These are phyloP conservation scores for Zizania latifolia DNA, from an alignment of 176 grass and related monocot genomes.

Conservation along the genomic window DNA sequence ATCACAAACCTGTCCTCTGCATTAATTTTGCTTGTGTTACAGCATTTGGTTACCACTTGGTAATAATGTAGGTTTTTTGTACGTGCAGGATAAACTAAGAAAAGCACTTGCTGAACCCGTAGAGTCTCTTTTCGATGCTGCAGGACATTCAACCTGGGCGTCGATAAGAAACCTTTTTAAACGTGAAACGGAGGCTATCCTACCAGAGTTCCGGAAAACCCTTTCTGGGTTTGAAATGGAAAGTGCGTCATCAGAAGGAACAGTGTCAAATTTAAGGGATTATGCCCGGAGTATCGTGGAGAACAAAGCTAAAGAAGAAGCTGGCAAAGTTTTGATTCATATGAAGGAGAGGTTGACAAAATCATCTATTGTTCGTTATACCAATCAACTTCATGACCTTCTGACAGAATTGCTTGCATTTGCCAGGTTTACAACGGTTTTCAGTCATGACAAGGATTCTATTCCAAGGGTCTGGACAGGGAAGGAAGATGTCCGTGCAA, in stretches of 20 bases:
- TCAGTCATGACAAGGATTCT: constrained; percentile 94
- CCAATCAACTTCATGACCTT: neutral
- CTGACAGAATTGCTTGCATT: constrained; percentile 2
- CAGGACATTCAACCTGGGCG: constrained; percentile 63
- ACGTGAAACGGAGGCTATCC: constrained; percentile 47
- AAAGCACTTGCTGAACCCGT: constrained; percentile 84
- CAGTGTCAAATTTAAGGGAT: constrained; percentile 59
- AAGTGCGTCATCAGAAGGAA: constrained; percentile 35
- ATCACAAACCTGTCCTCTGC: neutral
- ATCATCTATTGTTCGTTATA: neutral
- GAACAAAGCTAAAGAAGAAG: constrained; percentile 93
- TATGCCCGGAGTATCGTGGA: constrained; percentile 64
- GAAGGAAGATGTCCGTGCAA: constrained; percentile 81
- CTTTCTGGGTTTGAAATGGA: constrained; percentile 84
- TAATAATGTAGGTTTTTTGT: constrained; percentile 13
- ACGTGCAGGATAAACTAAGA: constrained; percentile 56
- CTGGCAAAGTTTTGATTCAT: constrained; percentile 79
- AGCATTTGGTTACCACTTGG: neutral
- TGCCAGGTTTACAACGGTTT: constrained; percentile 76
- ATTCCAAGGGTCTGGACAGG: constrained; percentile 97
- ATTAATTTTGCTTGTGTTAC: neutral
- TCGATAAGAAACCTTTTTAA: constrained; percentile 74
- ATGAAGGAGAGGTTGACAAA: constrained; percentile 92
- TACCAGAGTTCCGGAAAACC: constrained; percentile 52
- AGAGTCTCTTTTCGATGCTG: constrained; percentile 76